These are phyloP conservation scores for Bromus sterilis DNA, from an alignment of 176 grass and related monocot species.

Conservation along the genomic window DNA sequence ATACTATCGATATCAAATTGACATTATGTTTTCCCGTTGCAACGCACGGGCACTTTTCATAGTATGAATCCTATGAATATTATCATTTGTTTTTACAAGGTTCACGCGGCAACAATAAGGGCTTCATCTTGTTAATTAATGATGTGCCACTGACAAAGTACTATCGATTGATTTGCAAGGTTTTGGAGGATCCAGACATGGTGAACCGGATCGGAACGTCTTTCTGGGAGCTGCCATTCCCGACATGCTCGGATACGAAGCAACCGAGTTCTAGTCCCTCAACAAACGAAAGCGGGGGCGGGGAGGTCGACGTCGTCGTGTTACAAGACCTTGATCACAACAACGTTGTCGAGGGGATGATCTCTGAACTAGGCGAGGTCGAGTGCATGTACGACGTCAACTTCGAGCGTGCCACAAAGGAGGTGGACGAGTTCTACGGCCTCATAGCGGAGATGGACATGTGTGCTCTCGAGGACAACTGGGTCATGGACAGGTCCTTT, in stretches of 20 bases:
- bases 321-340: slow-evolving; percentile 15
- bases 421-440: slow-evolving; percentile 25
- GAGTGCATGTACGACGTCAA: background rate
- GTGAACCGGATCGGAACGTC: slow-evolving; percentile 22
- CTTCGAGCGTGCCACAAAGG: background rate
- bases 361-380: background rate
- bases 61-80: too few relatives aligned
- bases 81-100: too few relatives aligned
- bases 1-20: too few relatives aligned
- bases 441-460: slow-evolving; percentile 38
- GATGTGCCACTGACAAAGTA: background rate
- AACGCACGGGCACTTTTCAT: too few relatives aligned
- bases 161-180: slow-evolving; percentile 13
- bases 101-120: too few relatives aligned
- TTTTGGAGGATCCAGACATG: slow-evolving; percentile 43
- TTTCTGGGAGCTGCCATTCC: slow-evolving; percentile 44
- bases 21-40: too few relatives aligned
- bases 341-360: background rate
- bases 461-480: slow-evolving; percentile 26
- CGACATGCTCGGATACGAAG: slow-evolving; percentile 13
- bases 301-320: slow-evolving; percentile 7
- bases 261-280: slow-evolving; percentile 37
- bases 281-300: slow-evolving; percentile 11
- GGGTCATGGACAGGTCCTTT: slow-evolving; percentile 29
- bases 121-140: too few relatives aligned